Percentiles rank a stretch among this genome's conserved stretches.
These are phyloP conservation scores for Geotrichum aggregatum DNA, from an alignment of 1,139 yeast species.

Conservation along the genomic window DNA sequence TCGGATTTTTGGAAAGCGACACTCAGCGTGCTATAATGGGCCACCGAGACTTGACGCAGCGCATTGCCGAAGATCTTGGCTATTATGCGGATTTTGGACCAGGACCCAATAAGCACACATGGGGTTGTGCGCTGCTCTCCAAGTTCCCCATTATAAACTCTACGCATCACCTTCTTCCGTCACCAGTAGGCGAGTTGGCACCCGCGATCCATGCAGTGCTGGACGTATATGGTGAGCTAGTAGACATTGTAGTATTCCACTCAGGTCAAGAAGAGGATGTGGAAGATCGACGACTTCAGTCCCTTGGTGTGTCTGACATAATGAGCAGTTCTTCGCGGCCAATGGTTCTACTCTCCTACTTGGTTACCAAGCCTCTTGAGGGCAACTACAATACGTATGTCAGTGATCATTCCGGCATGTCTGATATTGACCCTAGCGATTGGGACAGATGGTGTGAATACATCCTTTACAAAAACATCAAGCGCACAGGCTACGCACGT, in stretches of 20 bases:
- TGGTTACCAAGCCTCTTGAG: constrained; percentile 79
- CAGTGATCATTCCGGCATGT: constrained; percentile 77
- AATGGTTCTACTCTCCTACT: constrained; percentile 74
- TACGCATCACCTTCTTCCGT: constrained; percentile 84
- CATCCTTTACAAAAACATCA: constrained; percentile 78
- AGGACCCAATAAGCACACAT: constrained; percentile 94
- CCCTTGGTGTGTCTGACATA: constrained; percentile 66
- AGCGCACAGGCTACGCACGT: constrained; percentile 90
- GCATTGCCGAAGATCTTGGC: constrained; percentile 84
- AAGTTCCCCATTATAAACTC: constrained; percentile 90
- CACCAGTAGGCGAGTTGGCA: constrained; percentile 96
- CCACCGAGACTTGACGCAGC: constrained; percentile 87
- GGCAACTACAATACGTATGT: constrained; percentile 93
- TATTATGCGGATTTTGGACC: constrained; percentile 97
- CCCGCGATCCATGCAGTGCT: constrained; percentile 97
- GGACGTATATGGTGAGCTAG: constrained; percentile 76
- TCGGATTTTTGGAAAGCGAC: constrained; percentile 88
- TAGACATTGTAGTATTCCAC: constrained; percentile 94
- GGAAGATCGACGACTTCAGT: constrained; percentile 86
- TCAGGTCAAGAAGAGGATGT: constrained; percentile 97
- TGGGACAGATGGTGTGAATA: constrained; percentile 99
- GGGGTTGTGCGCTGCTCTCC: constrained; percentile 93
- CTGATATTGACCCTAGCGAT: constrained; percentile 87
- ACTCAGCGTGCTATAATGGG: constrained; percentile 94
- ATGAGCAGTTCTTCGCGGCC: constrained; percentile 81